Conservation (phyloP, 441 rosid species). For the Syzygium syzygioides region DNA sequence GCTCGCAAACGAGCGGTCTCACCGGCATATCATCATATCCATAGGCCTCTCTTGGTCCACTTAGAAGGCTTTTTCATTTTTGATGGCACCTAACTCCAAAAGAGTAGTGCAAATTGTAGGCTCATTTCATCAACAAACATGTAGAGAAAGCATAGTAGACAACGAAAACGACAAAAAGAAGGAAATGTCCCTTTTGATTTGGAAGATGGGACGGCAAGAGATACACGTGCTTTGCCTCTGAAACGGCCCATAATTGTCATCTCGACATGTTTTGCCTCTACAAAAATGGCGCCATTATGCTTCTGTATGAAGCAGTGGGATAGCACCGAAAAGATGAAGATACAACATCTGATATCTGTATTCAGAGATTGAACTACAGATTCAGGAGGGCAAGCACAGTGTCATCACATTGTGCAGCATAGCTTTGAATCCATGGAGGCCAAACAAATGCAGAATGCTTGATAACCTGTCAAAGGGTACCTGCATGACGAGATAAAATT, state of each 20-base stretch:
- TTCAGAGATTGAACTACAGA: slow-evolving; percentile 50
- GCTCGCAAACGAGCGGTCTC: neutral
- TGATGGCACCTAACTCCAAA: neutral
- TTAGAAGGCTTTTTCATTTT: neutral
- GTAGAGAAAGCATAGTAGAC: neutral
- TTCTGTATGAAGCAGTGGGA: neutral
- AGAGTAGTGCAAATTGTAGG: neutral
- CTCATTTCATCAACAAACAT: neutral
- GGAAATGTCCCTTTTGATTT: neutral
- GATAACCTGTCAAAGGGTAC: slow-evolving; percentile 81
- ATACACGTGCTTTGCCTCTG: neutral
- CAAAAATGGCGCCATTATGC: neutral
- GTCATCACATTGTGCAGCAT: slow-evolving; percentile 58
- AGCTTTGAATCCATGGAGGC: slow-evolving; percentile 90
- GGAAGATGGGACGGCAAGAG: neutral
- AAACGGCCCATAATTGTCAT: neutral
- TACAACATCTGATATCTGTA: neutral
- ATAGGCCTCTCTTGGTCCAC: neutral
- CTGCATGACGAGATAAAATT: slow-evolving; percentile 27
- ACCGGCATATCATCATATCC: neutral
- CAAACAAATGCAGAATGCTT: slow-evolving; percentile 85
- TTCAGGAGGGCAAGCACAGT: neutral
- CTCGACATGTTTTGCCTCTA: neutral
- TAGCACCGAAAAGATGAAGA: neutral
- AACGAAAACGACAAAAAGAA: neutral